Base-by-base conservation (phyloP, 176 grass and related monocot species). In the Ananas comosus region DNA sequence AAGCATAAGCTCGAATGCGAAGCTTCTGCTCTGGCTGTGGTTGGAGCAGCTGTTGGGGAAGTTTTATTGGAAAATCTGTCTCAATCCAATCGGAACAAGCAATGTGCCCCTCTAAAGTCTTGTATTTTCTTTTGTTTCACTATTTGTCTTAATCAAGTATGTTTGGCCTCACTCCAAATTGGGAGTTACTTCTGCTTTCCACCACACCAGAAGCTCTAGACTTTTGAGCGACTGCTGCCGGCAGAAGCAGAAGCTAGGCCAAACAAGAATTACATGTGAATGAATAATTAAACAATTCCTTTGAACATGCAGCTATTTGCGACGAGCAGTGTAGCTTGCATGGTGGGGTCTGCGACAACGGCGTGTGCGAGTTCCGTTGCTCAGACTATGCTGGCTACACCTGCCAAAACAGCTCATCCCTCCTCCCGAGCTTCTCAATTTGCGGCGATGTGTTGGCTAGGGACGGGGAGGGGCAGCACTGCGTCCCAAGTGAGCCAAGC, bases 261-360 rank as follows among this genome's bases (percentile, higher is more conserved):
- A 42, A 53, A 19, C 14, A 47, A 66, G 23, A 67, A 16, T 42
- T 18, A 66, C 12, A 53, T 12, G 2, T 53, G n/a, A 47, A 1
- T 23, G 66, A 23, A 19, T 48, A 47, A 1, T 48, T 42, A 23
- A 19, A 22, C 33, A 4, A 70, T 73, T 78, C 61, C 47, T 68
- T 75, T 64, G 70, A 42, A 42, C 80, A 72, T 89, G 74, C 88
- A 92, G 95, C 85, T 59, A 82, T 93, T 70, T 99, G 95, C 64
- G 90, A 99, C 72, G 95, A 99, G 79, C 95, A 99, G 68, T 99
- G 95, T 77, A 99, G 95, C 88, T 84, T 91, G 87, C 95, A 99
- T 61, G 95, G 95, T 66, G 95, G 95, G 53, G 95, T 99, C 63
- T 99, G 95, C 51, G 95, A 99, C 66, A 88, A 99, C 70, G 95